Conservation (phyloP, 768 basidiomycete species). For the Boletellus emodensis region DNA sequence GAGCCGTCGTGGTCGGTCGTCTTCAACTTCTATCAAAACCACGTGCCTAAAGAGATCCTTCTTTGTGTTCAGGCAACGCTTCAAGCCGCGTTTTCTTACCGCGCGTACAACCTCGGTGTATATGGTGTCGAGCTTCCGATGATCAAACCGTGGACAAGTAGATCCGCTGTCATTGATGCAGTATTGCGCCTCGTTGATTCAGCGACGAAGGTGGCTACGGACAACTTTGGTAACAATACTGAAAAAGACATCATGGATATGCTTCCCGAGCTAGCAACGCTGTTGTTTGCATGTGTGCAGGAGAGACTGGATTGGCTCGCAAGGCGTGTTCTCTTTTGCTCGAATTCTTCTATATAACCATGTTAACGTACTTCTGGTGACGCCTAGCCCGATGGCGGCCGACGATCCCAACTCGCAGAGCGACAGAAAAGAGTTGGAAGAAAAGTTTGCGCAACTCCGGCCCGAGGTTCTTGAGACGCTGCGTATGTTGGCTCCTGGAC, state of each 20-base stretch:
- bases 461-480: constrained; percentile 78
- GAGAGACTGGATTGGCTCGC: constrained; percentile 69
- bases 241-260: constrained; percentile 45
- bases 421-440: constrained; percentile 57
- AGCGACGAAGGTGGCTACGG: constrained; percentile 38
- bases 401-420: constrained; percentile 48
- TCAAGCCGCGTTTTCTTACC: constrained; percentile 69
- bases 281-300: constrained; percentile 61
- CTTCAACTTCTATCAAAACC: neutral
- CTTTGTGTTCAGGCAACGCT: constrained; percentile 53
- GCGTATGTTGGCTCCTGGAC: constrained; percentile 46
- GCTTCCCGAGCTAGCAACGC: constrained; percentile 59
- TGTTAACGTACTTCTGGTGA: constrained; percentile 1
- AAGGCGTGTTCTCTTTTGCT: constrained; percentile 37
- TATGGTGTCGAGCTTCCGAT: constrained; percentile 76
- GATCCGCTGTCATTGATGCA: constrained; percentile 60
- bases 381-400: constrained; percentile 41
- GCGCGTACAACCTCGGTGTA: constrained; percentile 62
- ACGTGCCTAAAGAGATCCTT: neutral
- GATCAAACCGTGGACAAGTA: constrained; percentile 83
- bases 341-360: neutral
- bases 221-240: constrained; percentile 5
- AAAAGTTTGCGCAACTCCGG: constrained; percentile 65
- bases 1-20: constrained; percentile 54
- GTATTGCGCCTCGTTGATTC: constrained; percentile 68